phyloP scores from a whole-genome alignment of 73 alveolate genomes.

The Paramecium sonneborni region DNA sequence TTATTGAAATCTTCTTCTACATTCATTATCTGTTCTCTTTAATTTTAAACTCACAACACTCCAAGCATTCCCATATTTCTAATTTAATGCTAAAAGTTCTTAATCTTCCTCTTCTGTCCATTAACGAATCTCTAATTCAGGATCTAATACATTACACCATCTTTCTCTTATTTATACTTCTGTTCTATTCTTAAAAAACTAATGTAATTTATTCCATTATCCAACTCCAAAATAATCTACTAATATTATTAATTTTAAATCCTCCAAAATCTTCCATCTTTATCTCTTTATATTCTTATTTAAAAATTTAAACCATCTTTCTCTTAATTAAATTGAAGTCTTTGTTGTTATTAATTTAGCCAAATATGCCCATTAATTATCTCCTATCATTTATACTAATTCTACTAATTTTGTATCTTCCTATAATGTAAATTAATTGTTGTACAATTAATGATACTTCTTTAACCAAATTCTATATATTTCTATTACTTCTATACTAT shows the following conservation, averaged over 20 bases:
- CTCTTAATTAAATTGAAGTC: neutral
- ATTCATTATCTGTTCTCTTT: slow-evolving; percentile 85
- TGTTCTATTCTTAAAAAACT: slow-evolving; percentile 85
- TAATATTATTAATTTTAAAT: slow-evolving; percentile 77
- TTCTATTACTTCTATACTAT: neutral
- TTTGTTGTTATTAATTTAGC: neutral
- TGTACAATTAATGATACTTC: neutral
- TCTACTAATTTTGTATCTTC: neutral
- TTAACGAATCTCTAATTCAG: slow-evolving; percentile 78
- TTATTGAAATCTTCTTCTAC: slow-evolving; percentile 81
- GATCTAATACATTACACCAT: slow-evolving; percentile 92
- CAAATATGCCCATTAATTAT: slow-evolving; percentile 17
- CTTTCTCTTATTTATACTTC: slow-evolving; percentile 95
- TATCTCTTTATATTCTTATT: slow-evolving; percentile 80
- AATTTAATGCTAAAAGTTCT: slow-evolving; percentile 66
- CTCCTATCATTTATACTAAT: neutral
- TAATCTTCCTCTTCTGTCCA: slow-evolving; percentile 91
- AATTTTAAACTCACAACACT: slow-evolving; percentile 76
- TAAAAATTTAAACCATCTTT: slow-evolving; percentile 80
- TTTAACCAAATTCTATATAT: neutral
- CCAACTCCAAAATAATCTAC: slow-evolving; percentile 73
- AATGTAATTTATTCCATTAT: slow-evolving; percentile 85
- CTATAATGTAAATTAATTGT: neutral
- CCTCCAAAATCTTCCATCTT: slow-evolving; percentile 85
- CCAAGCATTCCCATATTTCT: slow-evolving; percentile 77